phyloP scores from a whole-genome alignment of 2,329 filamentous ascomycete genomes.

The Waltergamsia citrina region DNA sequence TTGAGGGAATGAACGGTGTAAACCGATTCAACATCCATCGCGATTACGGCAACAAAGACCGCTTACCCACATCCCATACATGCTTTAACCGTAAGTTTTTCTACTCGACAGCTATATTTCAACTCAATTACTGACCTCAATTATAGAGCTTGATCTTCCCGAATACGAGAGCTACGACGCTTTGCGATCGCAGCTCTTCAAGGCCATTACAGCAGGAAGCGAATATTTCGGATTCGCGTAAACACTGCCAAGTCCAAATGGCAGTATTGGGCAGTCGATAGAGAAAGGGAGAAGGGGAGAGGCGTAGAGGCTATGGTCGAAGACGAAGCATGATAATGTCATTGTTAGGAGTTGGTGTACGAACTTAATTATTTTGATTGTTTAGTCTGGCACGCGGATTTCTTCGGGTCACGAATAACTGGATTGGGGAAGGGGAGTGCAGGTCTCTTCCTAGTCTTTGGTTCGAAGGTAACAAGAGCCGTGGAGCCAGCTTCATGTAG shows the following conservation, averaged over 20 bases:
- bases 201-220: slow-evolving; percentile 94
- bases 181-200: slow-evolving; percentile 79
- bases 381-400: background rate
- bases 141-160: slow-evolving; percentile 84
- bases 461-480: background rate
- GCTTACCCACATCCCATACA: slow-evolving; percentile 91
- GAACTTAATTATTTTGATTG: slow-evolving; percentile 2
- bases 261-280: no score
- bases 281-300: no score
- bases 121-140: slow-evolving; percentile 20
- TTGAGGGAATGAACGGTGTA: slow-evolving; percentile 98
- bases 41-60: slow-evolving; percentile 93
- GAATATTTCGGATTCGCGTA: slow-evolving; percentile 98
- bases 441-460: slow-evolving; percentile 7
- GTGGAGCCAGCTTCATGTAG: slow-evolving; percentile 2
- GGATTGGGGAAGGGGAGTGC: slow-evolving; percentile 9
- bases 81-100: slow-evolving; percentile 92
- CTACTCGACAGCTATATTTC: background rate
- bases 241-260: no score
- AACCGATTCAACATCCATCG: slow-evolving; percentile 98
- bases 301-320: no score
- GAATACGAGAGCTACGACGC: slow-evolving; percentile 96
- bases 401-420: background rate
- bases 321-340: no score
- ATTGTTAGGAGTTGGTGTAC: no score